Base-by-base conservation (phyloP, 306 rosid species). In the Sicyos baderoa region DNA sequence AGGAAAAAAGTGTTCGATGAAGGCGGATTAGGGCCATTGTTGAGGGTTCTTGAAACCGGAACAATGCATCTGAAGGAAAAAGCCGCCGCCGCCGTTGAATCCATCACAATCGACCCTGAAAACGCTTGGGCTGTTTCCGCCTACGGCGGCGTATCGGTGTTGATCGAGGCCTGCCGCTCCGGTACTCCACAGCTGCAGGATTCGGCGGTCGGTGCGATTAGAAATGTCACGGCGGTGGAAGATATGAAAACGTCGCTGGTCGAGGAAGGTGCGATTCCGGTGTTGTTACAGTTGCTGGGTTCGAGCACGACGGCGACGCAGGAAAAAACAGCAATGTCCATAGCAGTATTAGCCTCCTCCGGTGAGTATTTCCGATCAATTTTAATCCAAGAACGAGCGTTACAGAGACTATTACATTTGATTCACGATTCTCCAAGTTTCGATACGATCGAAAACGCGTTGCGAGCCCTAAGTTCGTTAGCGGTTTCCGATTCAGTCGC, bases 51-150 rank as follows among this genome's bases (percentile, higher is more conserved):
- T 16, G 88, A 84, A 61, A 72, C 84, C 0, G 86, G 82, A 53
- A 64, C 84, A 2, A 68, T 68, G 74, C 21, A 50, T 7, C 42
- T 81, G 23, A 81, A 77, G 32, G 88, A 81, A 58, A 84, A 79
- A 45, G 88, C 86, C 6, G 78, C 84, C 6, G 50, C 65, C 56
- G 88, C 86, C 35, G 82, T 84, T 3, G 86, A 84, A 64, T 75
- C 86, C 25, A 74, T 84, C 68, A 74, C 84, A 14, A 72, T 78
- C 68, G 84, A 84, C 65, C 50, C 84, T 8, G 86, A 84, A 51
- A 81, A 81, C 53, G 80, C 84, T n/a, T 84, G 88, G 88, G 88
- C 88, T 0, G 68, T 84, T 7, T 77, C 86, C 9, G 88, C 88
- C 1, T 84, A 84, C 29, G 88, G 86, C 18, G 88, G 86, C 40